Percentiles rank a stretch among this genome's conserved stretches.
phyloP scores from a whole-genome alignment of 139 green algal genomes.

The Mesotaenium endlicherianum region DNA sequence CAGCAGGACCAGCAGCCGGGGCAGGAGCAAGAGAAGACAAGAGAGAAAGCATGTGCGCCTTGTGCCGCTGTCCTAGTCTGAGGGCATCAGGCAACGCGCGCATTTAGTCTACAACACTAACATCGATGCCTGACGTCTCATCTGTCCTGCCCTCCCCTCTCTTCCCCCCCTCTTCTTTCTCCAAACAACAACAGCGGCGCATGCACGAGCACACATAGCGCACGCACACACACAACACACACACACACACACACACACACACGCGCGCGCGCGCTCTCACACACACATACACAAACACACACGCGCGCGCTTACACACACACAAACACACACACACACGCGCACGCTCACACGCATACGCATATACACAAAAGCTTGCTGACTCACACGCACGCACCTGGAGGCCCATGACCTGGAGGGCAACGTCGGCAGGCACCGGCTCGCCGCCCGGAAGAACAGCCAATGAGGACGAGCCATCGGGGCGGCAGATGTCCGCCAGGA shows the following conservation, averaged over 20 bases:
- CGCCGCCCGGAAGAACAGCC: neutral
- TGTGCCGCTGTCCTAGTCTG: neutral
- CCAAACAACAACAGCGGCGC: neutral
- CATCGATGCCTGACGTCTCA: neutral
- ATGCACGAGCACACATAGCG: neutral
- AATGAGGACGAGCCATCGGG: conserved; percentile 3
- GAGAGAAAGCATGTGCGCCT: neutral
- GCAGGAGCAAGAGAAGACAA: neutral
- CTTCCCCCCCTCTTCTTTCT: neutral
- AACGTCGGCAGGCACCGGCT: neutral
- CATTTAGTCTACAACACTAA: neutral
- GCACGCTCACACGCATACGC: too few relatives aligned
- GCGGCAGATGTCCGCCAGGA: neutral
- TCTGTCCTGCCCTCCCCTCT: neutral
- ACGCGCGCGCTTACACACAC: too few relatives aligned
- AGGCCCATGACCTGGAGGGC: neutral
- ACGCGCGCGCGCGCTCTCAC: too few relatives aligned
- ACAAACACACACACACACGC: too few relatives aligned
- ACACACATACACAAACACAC: too few relatives aligned
- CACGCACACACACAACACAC: too few relatives aligned
- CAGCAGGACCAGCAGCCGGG: neutral
- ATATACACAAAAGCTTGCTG: neutral
- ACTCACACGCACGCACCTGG: neutral
- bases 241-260: too few relatives aligned
- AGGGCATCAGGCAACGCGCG: neutral